phyloP scores from a whole-genome alignment of 164 flowering plant species.

The Brasenia schreberi region DNA sequence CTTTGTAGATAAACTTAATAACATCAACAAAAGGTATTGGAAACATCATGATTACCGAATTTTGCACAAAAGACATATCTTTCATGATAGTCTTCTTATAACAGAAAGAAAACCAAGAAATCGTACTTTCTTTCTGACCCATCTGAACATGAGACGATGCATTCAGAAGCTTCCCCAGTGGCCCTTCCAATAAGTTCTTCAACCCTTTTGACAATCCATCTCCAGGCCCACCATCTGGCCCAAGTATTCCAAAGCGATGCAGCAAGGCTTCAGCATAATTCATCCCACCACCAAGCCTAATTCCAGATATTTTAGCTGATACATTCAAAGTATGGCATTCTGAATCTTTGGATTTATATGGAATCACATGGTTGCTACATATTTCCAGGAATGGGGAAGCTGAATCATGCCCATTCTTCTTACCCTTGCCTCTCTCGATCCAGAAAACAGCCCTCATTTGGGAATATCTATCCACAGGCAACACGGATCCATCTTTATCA shows the following conservation, averaged over 20 bases:
- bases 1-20: neutral
- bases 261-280: conserved; percentile 79
- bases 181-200: conserved; percentile 62
- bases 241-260: conserved; percentile 89
- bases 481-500: conserved; percentile 17
- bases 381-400: conserved; percentile 60
- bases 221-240: conserved; percentile 94
- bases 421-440: conserved; percentile 34
- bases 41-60: neutral
- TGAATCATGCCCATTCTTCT: conserved; percentile 9
- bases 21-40: neutral
- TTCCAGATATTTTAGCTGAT: conserved; percentile 69
- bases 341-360: conserved; percentile 41
- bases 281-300: conserved; percentile 97
- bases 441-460: conserved; percentile 76
- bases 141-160: conserved; percentile 34
- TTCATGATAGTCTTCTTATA: neutral
- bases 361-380: conserved; percentile 58
- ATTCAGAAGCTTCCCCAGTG: conserved; percentile 66
- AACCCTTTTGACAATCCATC: conserved; percentile 75
- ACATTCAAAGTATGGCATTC: conserved; percentile 73
- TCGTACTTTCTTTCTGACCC: conserved; percentile 38
- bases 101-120: neutral
- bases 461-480: conserved; percentile 36
- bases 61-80: neutral